Evolutionary conservation across 129 eudicot species (phyloP).

Genomic region (Silybum marianum): DNA sequence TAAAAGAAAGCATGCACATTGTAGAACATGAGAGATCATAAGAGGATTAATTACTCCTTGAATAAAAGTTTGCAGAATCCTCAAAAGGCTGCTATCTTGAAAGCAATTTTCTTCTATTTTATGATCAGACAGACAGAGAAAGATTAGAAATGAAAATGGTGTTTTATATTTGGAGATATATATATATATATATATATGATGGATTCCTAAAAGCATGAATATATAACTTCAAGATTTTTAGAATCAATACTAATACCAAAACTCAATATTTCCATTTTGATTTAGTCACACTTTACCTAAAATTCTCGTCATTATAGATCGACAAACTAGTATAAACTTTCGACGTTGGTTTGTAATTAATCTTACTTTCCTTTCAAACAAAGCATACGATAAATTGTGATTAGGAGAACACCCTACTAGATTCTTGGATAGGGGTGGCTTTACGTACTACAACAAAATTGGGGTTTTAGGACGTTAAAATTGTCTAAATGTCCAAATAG

Average conservation of each 20-base stretch:
- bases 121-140: neutral
- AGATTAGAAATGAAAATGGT: neutral
- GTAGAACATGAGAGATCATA: neutral
- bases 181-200: neutral
- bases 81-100: constrained; percentile 14
- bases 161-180: neutral
- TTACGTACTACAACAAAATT: too few species aligned
- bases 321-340: neutral
- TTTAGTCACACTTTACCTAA: constrained; percentile 23
- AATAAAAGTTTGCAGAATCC: constrained; percentile 18
- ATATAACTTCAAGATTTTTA: neutral
- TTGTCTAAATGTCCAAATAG: too few species aligned
- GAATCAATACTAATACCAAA: constrained; percentile 35
- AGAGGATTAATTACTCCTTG: constrained; percentile 20
- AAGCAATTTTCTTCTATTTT: constrained; percentile 5
- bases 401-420: constrained; percentile 2
- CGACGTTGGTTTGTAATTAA: constrained; percentile 19
- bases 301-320: neutral
- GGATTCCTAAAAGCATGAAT: constrained; percentile 11
- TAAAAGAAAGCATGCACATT: neutral
- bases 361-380: constrained; percentile 11
- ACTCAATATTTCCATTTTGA: constrained; percentile 22
- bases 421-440: neutral
- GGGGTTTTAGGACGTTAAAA: too few species aligned
- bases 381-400: constrained; percentile 21